Base-by-base conservation (phyloP, 2,329 filamentous ascomycete genomes). In the Ophiostoma ulmi region DNA sequence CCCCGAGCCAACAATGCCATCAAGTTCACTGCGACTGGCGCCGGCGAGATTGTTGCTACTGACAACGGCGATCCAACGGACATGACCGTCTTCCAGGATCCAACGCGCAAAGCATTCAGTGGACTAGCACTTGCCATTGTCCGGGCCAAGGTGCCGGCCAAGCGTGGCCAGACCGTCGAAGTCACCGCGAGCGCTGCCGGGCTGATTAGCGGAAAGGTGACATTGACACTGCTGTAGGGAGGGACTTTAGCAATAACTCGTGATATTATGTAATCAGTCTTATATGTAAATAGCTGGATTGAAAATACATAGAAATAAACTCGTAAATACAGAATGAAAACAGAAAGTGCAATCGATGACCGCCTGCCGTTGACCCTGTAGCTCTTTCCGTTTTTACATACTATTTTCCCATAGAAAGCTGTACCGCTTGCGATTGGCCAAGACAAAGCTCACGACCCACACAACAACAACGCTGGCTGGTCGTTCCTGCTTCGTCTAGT, bases 31-130 rank as follows among this genome's bases (percentile, higher is more conserved):
- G 72, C 84, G 2, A 75, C 75, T 0, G 83, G 81, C 0, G 78
- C 79, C 0, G 85, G 80, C 0, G 77, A 81, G 74, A 81, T 87
- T 63, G 78, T 84, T 1, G 76, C 82, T 0, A 86, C 84, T 0
- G 84, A 86, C 68, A 86, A 86, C 69, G 85, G 85, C 1, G 79
- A 85, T 70, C 81, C 81, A 5, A 76, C 80, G 1, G 82, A 85
- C 71, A 77, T 83, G 74, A 79, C 77, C 1, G 74, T 79, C 1
- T 85, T 85, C 73, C 79, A 80, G 0, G 80, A 78, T 3, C 72
- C 73, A 8, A 76, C 76, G 44, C 77, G 82, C 17, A 80, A 80
- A 58, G 81, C 81, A 0, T 83, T 81, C 69, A 78, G 77, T 44
- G 82, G 82, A 0, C 75, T 79, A 5, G 79, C 79, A 0, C 76